Percentiles rank a stretch among this genome's conserved stretches.
These are phyloP conservation scores for Erythrophleum fordii DNA, from an alignment of 306 rosid genomes.

Conservation along the genomic window DNA sequence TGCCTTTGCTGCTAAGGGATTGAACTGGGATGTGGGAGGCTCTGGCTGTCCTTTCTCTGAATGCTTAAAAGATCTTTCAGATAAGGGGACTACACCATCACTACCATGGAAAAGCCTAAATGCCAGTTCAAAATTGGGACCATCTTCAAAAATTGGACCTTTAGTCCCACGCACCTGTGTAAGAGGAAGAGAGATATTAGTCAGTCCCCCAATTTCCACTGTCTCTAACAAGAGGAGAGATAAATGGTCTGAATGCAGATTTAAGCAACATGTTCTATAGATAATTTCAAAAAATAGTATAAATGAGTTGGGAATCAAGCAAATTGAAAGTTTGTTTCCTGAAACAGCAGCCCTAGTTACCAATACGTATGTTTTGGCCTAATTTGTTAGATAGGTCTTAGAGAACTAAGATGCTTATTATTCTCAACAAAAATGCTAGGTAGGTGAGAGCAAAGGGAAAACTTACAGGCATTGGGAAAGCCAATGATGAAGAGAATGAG, in stretches of 20 bases:
- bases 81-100: conserved; percentile 94
- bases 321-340: conserved; percentile 8
- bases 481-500: conserved; percentile 82
- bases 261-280: background rate
- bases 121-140: conserved; percentile 93
- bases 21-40: conserved; percentile 64
- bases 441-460: conserved; percentile 17
- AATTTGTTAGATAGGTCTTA: background rate
- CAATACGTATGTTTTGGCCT: conserved; percentile 21
- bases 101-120: conserved; percentile 94
- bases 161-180: conserved; percentile 73
- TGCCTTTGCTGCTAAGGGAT: conserved; percentile 97
- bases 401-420: conserved; percentile 18
- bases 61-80: conserved; percentile 63
- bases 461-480: conserved; percentile 81
- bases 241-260: background rate
- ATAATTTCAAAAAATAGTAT: conserved; percentile 4
- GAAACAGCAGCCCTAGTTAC: conserved; percentile 25
- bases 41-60: conserved; percentile 55
- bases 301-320: background rate
- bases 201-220: conserved; percentile 32
- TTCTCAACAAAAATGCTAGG: conserved; percentile 23
- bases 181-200: conserved; percentile 20
- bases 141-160: conserved; percentile 99
- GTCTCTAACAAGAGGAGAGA: conserved; percentile 12